Percentiles rank a stretch among this genome's conserved stretches.
These are phyloP conservation scores for Mycena epipterygia DNA, from an alignment of 768 basidiomycete species.

Conservation along the genomic window DNA sequence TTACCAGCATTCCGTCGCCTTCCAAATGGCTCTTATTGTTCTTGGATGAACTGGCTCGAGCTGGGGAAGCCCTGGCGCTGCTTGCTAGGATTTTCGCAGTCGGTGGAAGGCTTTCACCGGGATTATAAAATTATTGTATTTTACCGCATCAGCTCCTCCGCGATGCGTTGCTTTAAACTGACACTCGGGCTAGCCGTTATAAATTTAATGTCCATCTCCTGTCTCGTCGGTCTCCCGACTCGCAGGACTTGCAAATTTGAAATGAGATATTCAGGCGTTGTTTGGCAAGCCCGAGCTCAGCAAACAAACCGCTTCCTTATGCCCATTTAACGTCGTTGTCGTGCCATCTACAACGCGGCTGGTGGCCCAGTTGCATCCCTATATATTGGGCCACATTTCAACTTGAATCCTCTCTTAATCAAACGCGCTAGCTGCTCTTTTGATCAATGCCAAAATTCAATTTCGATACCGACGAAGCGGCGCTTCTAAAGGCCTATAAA, in stretches of 20 bases:
- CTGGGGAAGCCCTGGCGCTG: not conserved
- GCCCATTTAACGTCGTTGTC: not conserved
- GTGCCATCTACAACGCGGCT: not conserved
- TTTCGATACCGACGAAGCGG: conserved; percentile 83
- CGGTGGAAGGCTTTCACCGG: no score
- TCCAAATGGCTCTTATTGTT: not conserved
- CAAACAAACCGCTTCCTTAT: not conserved
- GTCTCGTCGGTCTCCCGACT: no score
- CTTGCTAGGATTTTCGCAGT: not conserved
- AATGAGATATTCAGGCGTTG: not conserved
- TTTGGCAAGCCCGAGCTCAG: not conserved
- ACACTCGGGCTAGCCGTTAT: no score
- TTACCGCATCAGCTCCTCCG: no score
- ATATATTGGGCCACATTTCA: not conserved
- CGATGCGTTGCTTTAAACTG: no score
- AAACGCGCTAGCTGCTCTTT: not conserved
- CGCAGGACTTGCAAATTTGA: no score
- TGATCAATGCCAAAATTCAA: conserved; percentile 69
- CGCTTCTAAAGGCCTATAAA: conserved; percentile 90
- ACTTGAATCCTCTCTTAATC: not conserved
- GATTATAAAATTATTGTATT: conserved; percentile 17
- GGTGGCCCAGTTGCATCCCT: not conserved
- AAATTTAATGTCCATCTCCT: no score
- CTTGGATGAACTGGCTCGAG: no score
- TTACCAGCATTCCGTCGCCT: not conserved